phyloP scores from a whole-genome alignment of 2,329 filamentous ascomycete species.

The Venturiaceae sp. region DNA sequence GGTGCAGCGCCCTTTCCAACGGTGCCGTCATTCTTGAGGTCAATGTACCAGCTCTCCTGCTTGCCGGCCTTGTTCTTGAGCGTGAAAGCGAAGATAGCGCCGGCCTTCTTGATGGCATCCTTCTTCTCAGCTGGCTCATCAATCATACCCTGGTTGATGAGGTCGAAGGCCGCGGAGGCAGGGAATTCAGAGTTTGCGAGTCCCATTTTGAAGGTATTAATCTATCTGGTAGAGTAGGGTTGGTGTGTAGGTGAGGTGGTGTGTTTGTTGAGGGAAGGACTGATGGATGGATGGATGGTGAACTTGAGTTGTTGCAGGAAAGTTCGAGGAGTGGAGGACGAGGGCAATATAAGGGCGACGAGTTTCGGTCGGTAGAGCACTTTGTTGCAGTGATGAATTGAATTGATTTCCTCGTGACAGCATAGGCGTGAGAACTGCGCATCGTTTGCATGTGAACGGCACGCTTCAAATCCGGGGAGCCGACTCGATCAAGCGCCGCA shows the following conservation, averaged over 20 bases:
- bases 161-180: conserved; percentile 83
- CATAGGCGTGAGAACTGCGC: not conserved
- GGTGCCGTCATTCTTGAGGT: conserved; percentile 81
- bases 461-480: not conserved
- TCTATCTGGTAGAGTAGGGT: not conserved
- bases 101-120: conserved; percentile 80
- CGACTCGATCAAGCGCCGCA: too few species aligned
- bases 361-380: not conserved
- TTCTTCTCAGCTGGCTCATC: conserved; percentile 64
- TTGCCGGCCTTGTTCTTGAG: conserved; percentile 80
- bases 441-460: not conserved
- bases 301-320: not conserved
- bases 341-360: not conserved
- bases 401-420: not conserved
- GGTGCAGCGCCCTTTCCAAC: conserved; percentile 67
- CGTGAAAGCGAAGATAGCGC: conserved; percentile 81
- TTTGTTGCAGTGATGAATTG: not conserved
- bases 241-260: not conserved
- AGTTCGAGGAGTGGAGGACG: not conserved
- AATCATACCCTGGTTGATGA: conserved; percentile 64
- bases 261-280: not conserved
- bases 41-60: conserved; percentile 84
- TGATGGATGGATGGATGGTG: not conserved
- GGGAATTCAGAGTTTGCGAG: conserved; percentile 53
- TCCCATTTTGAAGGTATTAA: conserved; percentile 3